phyloP scores from a whole-genome alignment of 2,329 filamentous ascomycete species.

The Fusarium sp. region DNA sequence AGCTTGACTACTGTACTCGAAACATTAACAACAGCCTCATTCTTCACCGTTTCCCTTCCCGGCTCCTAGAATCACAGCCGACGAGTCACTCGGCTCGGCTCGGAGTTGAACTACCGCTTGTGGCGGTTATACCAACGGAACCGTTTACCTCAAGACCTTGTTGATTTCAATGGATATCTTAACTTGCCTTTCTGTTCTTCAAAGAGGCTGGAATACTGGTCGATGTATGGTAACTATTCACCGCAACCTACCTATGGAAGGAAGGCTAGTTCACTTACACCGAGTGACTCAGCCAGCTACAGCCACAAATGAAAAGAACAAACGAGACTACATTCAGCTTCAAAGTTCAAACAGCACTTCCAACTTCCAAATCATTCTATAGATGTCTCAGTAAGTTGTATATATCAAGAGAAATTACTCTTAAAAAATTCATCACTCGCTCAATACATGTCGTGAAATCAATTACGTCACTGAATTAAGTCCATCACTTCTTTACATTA shows the following conservation, averaged over 20 bases:
- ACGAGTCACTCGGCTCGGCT: slow-evolving; percentile 34
- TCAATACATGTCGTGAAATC: neutral
- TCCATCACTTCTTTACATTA: neutral
- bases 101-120: neutral
- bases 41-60: neutral
- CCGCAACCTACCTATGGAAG: neutral
- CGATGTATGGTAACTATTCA: neutral
- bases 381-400: neutral
- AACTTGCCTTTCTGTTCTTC: no score
- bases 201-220: neutral
- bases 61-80: neutral
- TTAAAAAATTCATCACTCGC: neutral
- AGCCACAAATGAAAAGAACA: neutral
- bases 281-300: slow-evolving; percentile 37
- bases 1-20: neutral
- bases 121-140: neutral
- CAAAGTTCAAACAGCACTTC: slow-evolving; percentile 4
- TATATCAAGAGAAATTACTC: neutral
- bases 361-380: slow-evolving; percentile 28
- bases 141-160: neutral
- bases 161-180: neutral
- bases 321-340: slow-evolving; percentile 7
- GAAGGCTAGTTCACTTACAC: slow-evolving; percentile 14
- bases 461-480: slow-evolving; percentile 35
- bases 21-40: neutral